Conservation (phyloP, 176 grass and related monocot species). For the Juncus effusus region DNA sequence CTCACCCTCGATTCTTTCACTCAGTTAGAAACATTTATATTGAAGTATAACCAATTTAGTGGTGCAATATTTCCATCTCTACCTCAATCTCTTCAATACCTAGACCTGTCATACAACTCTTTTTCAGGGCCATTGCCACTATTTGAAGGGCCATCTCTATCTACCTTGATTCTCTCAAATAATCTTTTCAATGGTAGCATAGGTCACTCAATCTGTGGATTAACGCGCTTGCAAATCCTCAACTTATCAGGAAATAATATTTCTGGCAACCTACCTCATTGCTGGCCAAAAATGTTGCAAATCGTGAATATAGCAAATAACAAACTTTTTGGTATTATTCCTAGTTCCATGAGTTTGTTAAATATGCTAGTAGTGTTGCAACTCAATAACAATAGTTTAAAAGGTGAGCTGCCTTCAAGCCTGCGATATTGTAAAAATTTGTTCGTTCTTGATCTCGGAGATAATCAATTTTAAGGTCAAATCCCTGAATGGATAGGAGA, state of each 20-base stretch:
- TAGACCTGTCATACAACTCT: neutral
- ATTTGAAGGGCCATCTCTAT: constrained; percentile 7
- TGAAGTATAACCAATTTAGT: neutral
- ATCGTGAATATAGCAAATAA: neutral
- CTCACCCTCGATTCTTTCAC: neutral
- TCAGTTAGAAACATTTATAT: neutral
- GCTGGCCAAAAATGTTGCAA: neutral
- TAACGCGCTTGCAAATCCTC: constrained; percentile 18
- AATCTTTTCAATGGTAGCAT: constrained; percentile 9
- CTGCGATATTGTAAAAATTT: constrained; percentile 8
- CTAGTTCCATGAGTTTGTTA: constrained; percentile 18
- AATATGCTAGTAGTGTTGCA: constrained; percentile 3
- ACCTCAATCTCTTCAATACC: neutral
- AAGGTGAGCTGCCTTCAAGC: constrained; percentile 26
- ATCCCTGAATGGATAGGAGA: constrained; percentile 6
- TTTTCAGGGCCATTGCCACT: neutral
- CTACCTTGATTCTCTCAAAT: neutral
- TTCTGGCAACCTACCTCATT: constrained; percentile 3
- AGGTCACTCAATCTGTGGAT: constrained; percentile 17
- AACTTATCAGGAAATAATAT: constrained; percentile 24
- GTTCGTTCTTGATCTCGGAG: constrained; percentile 15
- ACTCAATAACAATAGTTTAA: constrained; percentile 28
- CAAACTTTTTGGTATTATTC: too few species aligned
- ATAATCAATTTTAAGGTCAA: constrained; percentile 8
- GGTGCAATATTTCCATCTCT: neutral